Percentiles rank a stretch among this genome's conserved stretches.
These are phyloP conservation scores for Aureobasidium sp. DNA, from an alignment of 2,329 filamentous ascomycete species.

Conservation along the genomic window DNA sequence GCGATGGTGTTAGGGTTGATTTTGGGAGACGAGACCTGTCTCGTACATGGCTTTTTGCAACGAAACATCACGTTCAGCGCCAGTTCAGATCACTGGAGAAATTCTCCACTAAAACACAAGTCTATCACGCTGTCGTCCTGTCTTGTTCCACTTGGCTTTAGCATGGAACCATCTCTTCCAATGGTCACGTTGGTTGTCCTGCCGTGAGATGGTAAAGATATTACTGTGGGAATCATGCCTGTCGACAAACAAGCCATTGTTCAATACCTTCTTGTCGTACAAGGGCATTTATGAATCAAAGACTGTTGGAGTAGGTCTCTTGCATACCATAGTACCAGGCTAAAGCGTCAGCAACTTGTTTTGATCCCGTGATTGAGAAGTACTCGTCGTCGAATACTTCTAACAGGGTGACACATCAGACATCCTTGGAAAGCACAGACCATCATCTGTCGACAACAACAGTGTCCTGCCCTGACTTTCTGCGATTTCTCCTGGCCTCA, in stretches of 20 bases:
- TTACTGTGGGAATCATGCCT: too few species aligned
- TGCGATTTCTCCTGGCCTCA: not conserved
- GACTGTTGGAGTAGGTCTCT: not conserved
- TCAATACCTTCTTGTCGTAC: too few species aligned
- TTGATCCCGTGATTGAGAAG: not conserved
- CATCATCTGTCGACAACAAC: not conserved
- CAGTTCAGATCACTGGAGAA: not conserved
- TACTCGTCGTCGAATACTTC: not conserved
- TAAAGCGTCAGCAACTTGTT: not conserved
- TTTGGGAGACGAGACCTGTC: not conserved
- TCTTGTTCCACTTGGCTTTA: not conserved
- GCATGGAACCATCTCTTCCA: not conserved
- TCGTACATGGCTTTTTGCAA: not conserved
- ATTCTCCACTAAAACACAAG: not conserved
- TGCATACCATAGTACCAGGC: not conserved
- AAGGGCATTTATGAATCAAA: too few species aligned
- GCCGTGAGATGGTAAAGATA: too few species aligned
- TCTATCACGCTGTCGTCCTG: not conserved
- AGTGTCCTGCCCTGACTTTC: too few species aligned
- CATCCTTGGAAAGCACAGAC: not conserved
- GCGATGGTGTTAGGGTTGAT: not conserved
- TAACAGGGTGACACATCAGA: not conserved
- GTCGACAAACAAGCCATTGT: too few species aligned
- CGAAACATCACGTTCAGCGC: not conserved
- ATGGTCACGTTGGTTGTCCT: too few species aligned